Evolutionary conservation across 495 filamentous ascomycete genomes (phyloP).

Genomic region (Xylaria flabelliformis): DNA sequence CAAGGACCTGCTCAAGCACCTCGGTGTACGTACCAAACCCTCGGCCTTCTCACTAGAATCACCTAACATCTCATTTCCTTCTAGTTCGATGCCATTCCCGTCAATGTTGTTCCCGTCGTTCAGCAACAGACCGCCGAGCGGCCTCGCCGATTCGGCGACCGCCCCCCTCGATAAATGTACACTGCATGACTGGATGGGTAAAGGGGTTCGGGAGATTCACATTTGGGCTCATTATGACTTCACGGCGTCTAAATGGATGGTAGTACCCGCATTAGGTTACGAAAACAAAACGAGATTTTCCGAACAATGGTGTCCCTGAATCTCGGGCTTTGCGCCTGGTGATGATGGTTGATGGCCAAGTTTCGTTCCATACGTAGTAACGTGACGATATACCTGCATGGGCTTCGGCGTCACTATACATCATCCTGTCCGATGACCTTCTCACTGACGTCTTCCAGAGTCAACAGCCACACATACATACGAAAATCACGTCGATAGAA

Average conservation of each 20-base stretch:
- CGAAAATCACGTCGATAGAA: not conserved
- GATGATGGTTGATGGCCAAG: conserved; percentile 96
- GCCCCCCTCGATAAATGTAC: conserved; percentile 53
- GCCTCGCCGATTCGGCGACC: conserved; percentile 59
- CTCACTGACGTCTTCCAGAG: not conserved
- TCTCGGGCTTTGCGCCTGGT: conserved; percentile 58
- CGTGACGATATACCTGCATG: conserved; percentile 24
- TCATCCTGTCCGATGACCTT: not conserved
- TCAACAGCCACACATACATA: not conserved
- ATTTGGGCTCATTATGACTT: conserved; percentile 49
- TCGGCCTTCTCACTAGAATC: conserved; percentile 25
- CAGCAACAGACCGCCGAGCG: conserved; percentile 87
- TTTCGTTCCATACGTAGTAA: conserved; percentile 30
- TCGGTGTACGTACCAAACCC: conserved; percentile 77
- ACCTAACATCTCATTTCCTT: conserved; percentile 28
- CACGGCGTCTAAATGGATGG: conserved; percentile 57
- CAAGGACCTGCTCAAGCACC: conserved; percentile 96
- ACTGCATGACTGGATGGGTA: conserved; percentile 37
- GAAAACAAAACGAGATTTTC: conserved; percentile 65
- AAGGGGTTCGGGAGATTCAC: conserved; percentile 32
- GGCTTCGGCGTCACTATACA: not conserved
- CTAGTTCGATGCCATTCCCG: conserved; percentile 95
- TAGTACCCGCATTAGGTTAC: conserved; percentile 57
- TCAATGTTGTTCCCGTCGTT: conserved; percentile 87
- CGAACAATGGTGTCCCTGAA: conserved; percentile 87